Evolutionary conservation across 192 early-diverging fungal species (phyloP), one percentile per base, ranked within the genome.

Genomic region (Backusella circina): DNA sequence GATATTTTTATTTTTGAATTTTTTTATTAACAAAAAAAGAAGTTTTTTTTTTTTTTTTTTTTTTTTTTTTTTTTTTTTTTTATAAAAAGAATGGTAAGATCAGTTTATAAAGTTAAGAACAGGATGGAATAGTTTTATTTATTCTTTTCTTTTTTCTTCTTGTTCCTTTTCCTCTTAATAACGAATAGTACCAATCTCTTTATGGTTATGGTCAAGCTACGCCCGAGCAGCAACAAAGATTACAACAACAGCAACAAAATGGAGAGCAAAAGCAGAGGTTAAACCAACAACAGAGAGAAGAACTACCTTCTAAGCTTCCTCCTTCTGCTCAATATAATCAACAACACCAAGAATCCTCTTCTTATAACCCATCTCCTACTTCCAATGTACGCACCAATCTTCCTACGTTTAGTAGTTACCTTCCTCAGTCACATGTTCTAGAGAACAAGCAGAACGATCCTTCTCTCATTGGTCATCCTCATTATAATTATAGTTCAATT

Each of bases 401-500:
- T 16, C 71, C 47, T 12, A 54, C 32, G 7, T 36, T 57, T 32
- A 73, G 35, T 64, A 35, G 28, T 16, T 70, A 70, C 16, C 21
- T 61, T 61, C 18, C 71, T 64, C 71, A 73, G 28, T 39, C 51
- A 6, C 67, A 33, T 68, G 33, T 37, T 28, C 21, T 68, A 21
- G 39, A 38, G 2, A 70, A 70, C 15, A 70, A 70, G 7, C 39
- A 30, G 7, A 47, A 70, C 18, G 69, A 70, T 47, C 37, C 69
- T 16, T 47, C 69, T 31, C 39, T 70, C 38, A 30, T 47, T 5
- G 23, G 39, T 6, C 69, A 70, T 21, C 69, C 38, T 41, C 69
- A 70, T 28, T 70, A 70, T 47, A 70, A 70, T 18, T 70, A 70
- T 47, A 70, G 37, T 30, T 37, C 69, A 16, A 70, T 70, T 70